Percentiles rank a stretch among this genome's conserved stretches.
Conservation (phyloP, 805 yeast genomes). For the Candida golubevii region DNA sequence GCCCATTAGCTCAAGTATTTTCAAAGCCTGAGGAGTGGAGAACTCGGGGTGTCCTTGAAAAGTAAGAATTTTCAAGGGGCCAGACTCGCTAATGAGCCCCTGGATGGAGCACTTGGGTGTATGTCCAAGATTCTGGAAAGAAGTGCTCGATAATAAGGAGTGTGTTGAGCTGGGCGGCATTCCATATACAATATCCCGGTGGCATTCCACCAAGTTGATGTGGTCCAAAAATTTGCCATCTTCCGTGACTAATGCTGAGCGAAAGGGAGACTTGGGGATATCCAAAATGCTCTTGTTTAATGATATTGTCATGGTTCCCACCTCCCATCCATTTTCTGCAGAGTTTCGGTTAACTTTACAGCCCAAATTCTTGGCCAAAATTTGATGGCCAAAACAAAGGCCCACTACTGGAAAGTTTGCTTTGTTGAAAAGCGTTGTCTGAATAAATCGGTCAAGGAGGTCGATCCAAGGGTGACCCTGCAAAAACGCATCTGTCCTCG, state of each 20-base stretch:
- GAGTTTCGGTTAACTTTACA: conserved; percentile 50
- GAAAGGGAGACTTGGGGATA: conserved; percentile 22
- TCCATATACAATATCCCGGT: conserved; percentile 36
- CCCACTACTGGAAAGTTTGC: conserved; percentile 53
- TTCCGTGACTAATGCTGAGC: conserved; percentile 34
- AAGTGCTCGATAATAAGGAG: conserved; percentile 18
- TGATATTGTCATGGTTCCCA: conserved; percentile 51
- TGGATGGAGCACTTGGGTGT: conserved; percentile 57
- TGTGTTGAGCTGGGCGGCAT: conserved; percentile 32
- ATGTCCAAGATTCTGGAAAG: conserved; percentile 43
- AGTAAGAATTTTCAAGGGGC: conserved; percentile 50
- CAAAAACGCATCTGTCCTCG: conserved; percentile 45
- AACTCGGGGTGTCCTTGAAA: conserved; percentile 94
- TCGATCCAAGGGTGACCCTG: conserved; percentile 39
- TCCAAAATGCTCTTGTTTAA: conserved; percentile 39
- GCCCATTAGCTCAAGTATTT: conserved; percentile 20
- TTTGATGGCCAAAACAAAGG: conserved; percentile 86
- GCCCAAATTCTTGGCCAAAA: conserved; percentile 64
- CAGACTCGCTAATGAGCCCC: conserved; percentile 50
- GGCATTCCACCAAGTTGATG: conserved; percentile 35
- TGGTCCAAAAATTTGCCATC: conserved; percentile 51
- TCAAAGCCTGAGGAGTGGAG: conserved; percentile 28
- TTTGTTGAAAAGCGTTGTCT: conserved; percentile 13
- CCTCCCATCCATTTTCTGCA: conserved; percentile 63
- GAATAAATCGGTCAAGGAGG: conserved; percentile 33